phyloP scores from a whole-genome alignment of 176 grass and related monocot genomes.

The Phyllostachys edulis region DNA sequence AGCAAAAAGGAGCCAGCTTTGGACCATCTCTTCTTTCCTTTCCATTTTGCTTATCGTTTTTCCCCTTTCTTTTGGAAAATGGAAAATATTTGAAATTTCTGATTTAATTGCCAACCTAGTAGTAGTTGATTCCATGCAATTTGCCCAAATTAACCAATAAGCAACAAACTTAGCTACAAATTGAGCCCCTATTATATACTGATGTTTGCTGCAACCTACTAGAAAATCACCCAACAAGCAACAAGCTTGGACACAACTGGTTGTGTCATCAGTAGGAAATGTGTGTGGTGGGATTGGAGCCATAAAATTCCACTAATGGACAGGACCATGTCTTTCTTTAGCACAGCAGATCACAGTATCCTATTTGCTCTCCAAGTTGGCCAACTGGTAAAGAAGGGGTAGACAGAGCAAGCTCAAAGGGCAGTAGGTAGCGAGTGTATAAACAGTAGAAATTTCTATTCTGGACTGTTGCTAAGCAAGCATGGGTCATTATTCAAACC shows the following conservation, averaged over 20 bases:
- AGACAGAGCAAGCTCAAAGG: neutral
- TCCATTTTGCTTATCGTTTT: neutral
- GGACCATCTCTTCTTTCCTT: conserved; percentile 36
- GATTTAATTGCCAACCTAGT: neutral
- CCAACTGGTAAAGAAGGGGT: conserved; percentile 4
- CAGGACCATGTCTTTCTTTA: conserved; percentile 38
- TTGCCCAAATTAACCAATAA: neutral
- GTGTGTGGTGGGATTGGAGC: conserved; percentile 4
- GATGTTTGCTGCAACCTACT: too few relatives aligned
- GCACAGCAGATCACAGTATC: conserved; percentile 18
- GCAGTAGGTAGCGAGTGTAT: conserved; percentile 11
- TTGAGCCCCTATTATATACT: neutral
- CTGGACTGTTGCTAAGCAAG: conserved; percentile 40
- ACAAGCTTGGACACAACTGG: neutral
- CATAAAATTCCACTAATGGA: neutral
- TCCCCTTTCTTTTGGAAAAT: neutral
- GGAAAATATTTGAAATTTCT: neutral
- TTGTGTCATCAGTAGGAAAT: conserved; percentile 4
- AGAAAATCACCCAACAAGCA: neutral
- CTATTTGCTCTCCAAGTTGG: conserved; percentile 38
- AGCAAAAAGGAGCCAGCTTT: conserved; percentile 54
- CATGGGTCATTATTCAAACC: conserved; percentile 41
- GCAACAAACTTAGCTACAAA: neutral
- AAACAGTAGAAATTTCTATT: conserved; percentile 32
- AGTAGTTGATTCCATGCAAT: neutral